Evolutionary conservation across 352 stramenopile species (phyloP).

Genomic region (Phytopythium boreale): DNA sequence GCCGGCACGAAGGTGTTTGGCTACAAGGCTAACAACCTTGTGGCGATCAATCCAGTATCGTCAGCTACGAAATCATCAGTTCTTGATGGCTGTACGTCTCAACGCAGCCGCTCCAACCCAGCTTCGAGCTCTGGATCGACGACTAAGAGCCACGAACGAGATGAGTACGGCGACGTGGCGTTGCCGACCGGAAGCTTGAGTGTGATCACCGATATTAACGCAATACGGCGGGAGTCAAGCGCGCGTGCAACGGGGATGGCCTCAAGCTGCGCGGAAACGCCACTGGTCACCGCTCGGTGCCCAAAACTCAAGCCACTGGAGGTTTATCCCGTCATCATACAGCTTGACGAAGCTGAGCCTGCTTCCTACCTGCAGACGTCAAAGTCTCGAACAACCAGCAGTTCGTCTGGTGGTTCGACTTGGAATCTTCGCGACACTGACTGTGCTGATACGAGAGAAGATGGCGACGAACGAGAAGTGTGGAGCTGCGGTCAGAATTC

Average conservation of each 20-base stretch:
- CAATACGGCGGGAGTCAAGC: conserved; percentile 17
- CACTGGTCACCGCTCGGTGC: conserved; percentile 22
- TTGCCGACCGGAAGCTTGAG: conserved; percentile 17
- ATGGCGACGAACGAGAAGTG: conserved; percentile 77
- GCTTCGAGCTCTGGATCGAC: not conserved
- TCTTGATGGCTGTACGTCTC: not conserved
- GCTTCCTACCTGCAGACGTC: not conserved
- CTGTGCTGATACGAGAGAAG: conserved; percentile 9
- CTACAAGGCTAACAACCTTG: not conserved
- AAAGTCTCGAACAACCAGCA: not conserved
- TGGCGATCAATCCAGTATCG: not conserved
- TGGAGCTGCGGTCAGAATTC: conserved; percentile 95
- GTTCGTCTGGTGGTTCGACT: not conserved
- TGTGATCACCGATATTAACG: conserved; percentile 35
- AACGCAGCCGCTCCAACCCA: not conserved
- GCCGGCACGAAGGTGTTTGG: not conserved
- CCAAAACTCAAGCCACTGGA: conserved; percentile 50
- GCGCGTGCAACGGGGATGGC: not conserved
- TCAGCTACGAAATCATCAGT: not conserved
- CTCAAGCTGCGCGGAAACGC: conserved; percentile 17
- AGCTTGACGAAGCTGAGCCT: conserved; percentile 29
- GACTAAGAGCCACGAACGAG: not conserved
- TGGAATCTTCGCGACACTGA: not conserved
- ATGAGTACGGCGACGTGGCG: conserved; percentile 39
- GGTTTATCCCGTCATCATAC: conserved; percentile 34